Evolutionary conservation across 208 protist genomes (phyloP), one percentile per base, ranked within the genome.

Genomic region (Leishmania tropica): DNA sequence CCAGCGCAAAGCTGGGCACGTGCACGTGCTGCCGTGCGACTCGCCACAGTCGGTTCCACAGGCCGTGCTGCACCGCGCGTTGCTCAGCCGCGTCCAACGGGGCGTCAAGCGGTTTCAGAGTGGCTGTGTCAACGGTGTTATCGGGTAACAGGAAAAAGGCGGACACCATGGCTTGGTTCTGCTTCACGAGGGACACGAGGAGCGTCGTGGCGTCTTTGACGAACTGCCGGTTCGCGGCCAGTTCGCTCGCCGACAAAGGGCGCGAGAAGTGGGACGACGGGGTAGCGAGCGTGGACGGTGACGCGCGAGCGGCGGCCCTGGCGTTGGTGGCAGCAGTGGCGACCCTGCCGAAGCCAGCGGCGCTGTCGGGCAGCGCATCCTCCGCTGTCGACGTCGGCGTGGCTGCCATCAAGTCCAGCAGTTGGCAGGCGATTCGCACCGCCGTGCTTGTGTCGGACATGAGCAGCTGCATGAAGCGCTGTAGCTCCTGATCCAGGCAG

Each of bases 81-180:
- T 76, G 65, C 81, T 90, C 89, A 19, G 64, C 60, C 62, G 72
- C 76, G 78, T 90, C 83, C 54, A 87, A 60, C 45, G 86, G 89
- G 8, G 83, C 82, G 68, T 87, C 84, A 40, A 86, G 73, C 45
- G 86, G 48, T 83, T 92, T 92, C 81, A 92, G 40, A 53, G 81
- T 85, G 19, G n/a, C 83, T 3, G 76, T 40, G 77, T 72, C 75
- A 24, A 79, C 31, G 56, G 85, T 81, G 47, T 78, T 79, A 71
- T 93, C 90, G 3, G 90, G 90, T 28, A 93, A 81, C 15, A 91
- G 70, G 6, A 93, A 75, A 75, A 93, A 90, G 48, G 77, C 65
- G 64, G 83, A 21, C 5, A 70, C 83, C 54, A 83, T 81, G 40
- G 76, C 35, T 70, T 85, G 87, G 42, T 77, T 84, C 60, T 85